Conservation (phyloP, 108 stramenopile genomes). For the Nitzschia sp. region DNA sequence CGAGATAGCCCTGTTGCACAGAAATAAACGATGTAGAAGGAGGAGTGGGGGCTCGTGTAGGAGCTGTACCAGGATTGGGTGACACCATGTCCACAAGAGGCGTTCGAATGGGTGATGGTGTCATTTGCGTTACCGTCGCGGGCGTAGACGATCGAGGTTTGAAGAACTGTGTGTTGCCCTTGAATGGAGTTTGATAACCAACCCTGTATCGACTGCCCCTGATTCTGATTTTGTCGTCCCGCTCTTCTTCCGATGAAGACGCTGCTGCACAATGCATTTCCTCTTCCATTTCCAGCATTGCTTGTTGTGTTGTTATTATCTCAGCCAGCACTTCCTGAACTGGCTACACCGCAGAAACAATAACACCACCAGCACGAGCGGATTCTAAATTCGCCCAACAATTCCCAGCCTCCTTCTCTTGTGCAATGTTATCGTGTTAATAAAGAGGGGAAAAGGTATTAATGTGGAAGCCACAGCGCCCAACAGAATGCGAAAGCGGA, state of each 20-base stretch:
- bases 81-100: constrained; percentile 10
- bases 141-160: neutral
- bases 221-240: constrained; percentile 7
- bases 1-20: constrained; percentile 5
- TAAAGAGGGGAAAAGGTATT: no score
- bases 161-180: neutral
- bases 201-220: neutral
- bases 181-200: neutral
- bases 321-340: neutral
- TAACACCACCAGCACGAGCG: no score
- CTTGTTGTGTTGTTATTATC: neutral
- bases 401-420: no score
- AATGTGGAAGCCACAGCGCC: neutral
- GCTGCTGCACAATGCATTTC: neutral
- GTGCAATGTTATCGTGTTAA: no score
- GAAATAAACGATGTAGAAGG: neutral
- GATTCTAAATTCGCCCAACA: no score
- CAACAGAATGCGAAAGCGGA: neutral
- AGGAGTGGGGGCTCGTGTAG: constrained; percentile 12
- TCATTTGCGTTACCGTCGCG: constrained; percentile 15
- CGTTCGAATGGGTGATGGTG: constrained; percentile 15
- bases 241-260: constrained; percentile 27
- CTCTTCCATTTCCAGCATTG: neutral
- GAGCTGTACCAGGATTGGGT: constrained; percentile 4
- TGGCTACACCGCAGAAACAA: neutral